These are phyloP conservation scores for Phialophora expanda DNA, from an alignment of 2,329 filamentous ascomycete species.

Conservation along the genomic window DNA sequence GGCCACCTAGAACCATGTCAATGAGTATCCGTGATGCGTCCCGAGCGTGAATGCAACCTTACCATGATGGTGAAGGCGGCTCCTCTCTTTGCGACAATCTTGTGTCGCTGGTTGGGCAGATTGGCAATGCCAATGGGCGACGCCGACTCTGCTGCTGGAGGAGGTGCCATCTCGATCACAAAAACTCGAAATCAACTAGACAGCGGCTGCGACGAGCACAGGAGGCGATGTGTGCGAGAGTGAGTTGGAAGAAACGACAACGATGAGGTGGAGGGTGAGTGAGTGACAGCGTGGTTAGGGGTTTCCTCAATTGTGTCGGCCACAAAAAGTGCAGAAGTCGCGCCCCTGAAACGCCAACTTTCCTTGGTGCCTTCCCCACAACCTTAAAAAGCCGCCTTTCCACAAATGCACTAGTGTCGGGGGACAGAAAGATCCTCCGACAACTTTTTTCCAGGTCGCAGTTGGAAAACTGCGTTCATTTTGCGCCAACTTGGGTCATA, in stretches of 20 bases:
- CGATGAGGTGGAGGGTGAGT: constrained; percentile 7
- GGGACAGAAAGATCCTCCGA: constrained; percentile 32
- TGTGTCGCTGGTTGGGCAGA: constrained; percentile 73
- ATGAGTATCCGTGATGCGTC: constrained; percentile 11
- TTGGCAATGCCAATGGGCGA: constrained; percentile 77
- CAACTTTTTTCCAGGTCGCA: constrained; percentile 35
- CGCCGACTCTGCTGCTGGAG: constrained; percentile 60
- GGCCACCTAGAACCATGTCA: constrained; percentile 71
- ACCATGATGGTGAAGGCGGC: constrained; percentile 99
- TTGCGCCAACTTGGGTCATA: constrained; percentile 19
- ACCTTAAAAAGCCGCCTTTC: constrained; percentile 18
- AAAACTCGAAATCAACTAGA: constrained; percentile 24
- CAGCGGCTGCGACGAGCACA: constrained; percentile 11
- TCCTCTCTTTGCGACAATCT: constrained; percentile 80
- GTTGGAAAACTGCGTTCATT: constrained; percentile 16
- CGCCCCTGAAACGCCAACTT: constrained; percentile 45
- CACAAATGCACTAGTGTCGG: constrained; percentile 42
- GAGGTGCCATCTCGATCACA: constrained; percentile 55
- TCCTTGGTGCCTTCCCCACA: constrained; percentile 10
- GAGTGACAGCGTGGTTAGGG: constrained; percentile 16
- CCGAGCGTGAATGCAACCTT: constrained; percentile 43
- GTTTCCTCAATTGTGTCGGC: constrained; percentile 18
- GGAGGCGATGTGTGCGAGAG: constrained; percentile 4
- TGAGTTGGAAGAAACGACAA: constrained; percentile 13
- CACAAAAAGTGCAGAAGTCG: constrained; percentile 27